These are phyloP conservation scores for Isabelozyma pseudorhagii DNA, from an alignment of 805 yeast genomes.

Conservation along the genomic window DNA sequence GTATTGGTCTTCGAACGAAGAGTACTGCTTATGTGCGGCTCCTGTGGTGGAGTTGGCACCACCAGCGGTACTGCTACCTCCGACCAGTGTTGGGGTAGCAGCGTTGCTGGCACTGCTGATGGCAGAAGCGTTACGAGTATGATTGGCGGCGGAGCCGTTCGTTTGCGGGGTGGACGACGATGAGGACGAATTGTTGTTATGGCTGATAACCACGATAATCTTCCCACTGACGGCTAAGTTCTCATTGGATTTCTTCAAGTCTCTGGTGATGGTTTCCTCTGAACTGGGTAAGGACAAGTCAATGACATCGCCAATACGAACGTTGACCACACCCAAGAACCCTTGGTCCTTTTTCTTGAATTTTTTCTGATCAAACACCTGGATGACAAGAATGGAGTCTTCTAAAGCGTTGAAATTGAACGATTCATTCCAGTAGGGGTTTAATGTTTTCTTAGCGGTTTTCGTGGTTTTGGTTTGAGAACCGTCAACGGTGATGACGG, in stretches of 20 bases:
- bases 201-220: constrained; percentile 72
- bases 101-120: constrained; percentile 14
- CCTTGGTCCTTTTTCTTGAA: constrained; percentile 99
- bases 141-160: constrained; percentile 10
- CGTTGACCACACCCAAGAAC: constrained; percentile 91
- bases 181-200: constrained; percentile 19
- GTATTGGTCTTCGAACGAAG: constrained; percentile 94
- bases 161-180: constrained; percentile 14
- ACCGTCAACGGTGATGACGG: constrained; percentile 96
- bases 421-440: constrained; percentile 97
- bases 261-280: constrained; percentile 90
- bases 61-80: constrained; percentile 7
- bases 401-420: constrained; percentile 77
- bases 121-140: constrained; percentile 15
- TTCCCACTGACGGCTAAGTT: constrained; percentile 92
- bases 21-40: constrained; percentile 56
- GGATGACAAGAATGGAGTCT: constrained; percentile 83
- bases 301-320: constrained; percentile 84
- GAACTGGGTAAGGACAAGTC: constrained; percentile 51
- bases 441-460: constrained; percentile 87
- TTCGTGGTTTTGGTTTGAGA: constrained; percentile 93
- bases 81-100: constrained; percentile 6
- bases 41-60: constrained; percentile 10
- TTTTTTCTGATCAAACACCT: constrained; percentile 95
- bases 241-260: constrained; percentile 87